Percentiles rank a stretch among this genome's conserved stretches.
These are phyloP conservation scores for Candida yuanshanica DNA, from an alignment of 805 yeast genomes.

Conservation along the genomic window DNA sequence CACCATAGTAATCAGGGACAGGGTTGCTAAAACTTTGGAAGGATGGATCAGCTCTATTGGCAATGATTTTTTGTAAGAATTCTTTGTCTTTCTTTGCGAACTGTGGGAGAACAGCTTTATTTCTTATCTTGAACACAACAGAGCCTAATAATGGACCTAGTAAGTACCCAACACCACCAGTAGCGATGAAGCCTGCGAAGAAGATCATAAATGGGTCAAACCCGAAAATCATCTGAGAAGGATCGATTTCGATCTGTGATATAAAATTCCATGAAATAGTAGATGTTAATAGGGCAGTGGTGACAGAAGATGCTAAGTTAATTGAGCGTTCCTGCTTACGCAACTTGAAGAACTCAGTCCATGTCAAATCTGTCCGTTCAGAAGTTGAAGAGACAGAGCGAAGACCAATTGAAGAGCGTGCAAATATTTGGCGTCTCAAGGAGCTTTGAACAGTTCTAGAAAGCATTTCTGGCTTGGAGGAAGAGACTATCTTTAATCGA, in stretches of 20 bases:
- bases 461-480: slow-evolving; percentile 3
- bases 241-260: slow-evolving; percentile 80
- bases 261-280: slow-evolving; percentile 66
- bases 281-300: slow-evolving; percentile 64
- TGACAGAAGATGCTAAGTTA: slow-evolving; percentile 60
- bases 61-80: slow-evolving; percentile 67
- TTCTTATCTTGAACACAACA: slow-evolving; percentile 52
- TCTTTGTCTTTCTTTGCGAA: slow-evolving; percentile 61
- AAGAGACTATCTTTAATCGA: too few species aligned
- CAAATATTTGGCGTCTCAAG: slow-evolving; percentile 4
- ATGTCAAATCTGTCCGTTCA: slow-evolving; percentile 35
- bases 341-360: slow-evolving; percentile 77
- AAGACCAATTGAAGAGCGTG: neutral
- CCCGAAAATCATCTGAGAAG: slow-evolving; percentile 80
- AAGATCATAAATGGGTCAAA: slow-evolving; percentile 82
- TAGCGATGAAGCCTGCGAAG: slow-evolving; percentile 64
- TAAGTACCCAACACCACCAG: slow-evolving; percentile 73
- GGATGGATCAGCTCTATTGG: slow-evolving; percentile 87
- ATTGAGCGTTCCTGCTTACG: slow-evolving; percentile 71
- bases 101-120: slow-evolving; percentile 38
- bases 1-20: slow-evolving; percentile 98
- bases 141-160: slow-evolving; percentile 82
- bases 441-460: slow-evolving; percentile 6
- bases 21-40: slow-evolving; percentile 89
- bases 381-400: slow-evolving; percentile 2